These are phyloP conservation scores for Diaporthe humulicola DNA, from an alignment of 2,329 filamentous ascomycete genomes.

Conservation along the genomic window DNA sequence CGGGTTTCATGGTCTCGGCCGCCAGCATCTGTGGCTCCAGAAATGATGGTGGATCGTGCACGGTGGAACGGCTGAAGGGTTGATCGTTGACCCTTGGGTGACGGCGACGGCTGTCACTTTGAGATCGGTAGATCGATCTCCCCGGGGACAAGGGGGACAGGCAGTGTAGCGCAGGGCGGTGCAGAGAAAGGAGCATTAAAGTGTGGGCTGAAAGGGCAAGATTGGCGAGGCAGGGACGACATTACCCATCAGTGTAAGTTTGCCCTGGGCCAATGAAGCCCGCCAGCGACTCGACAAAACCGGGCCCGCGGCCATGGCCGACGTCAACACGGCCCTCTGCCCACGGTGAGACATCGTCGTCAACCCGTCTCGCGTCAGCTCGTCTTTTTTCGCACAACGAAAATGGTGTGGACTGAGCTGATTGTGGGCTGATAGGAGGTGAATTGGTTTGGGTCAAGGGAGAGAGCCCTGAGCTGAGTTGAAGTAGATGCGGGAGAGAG, in stretches of 20 bases:
- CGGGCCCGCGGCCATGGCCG: constrained; percentile 3
- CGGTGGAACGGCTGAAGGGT: background rate
- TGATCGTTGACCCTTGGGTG: background rate
- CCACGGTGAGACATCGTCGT: constrained; percentile 18
- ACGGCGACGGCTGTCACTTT: constrained; percentile 7
- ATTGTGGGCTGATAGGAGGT: background rate
- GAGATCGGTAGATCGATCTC: constrained; percentile 11
- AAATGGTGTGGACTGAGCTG: background rate
- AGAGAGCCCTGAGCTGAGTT: background rate
- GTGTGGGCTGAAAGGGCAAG: constrained; percentile 1
- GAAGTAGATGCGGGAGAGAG: background rate
- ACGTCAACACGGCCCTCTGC: constrained; percentile 11
- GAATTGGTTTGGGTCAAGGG: background rate
- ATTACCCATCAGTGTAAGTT: constrained; percentile 22
- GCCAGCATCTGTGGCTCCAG: background rate
- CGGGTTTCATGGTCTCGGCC: constrained; percentile 1
- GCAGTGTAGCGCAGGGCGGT: background rate
- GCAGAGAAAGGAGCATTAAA: constrained; percentile 23
- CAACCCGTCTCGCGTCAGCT: background rate
- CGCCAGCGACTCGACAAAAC: constrained; percentile 11
- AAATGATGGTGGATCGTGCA: constrained; percentile 13
- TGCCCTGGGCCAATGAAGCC: constrained; percentile 24
- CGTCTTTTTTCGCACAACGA: background rate
- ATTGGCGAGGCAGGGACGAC: background rate
- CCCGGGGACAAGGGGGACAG: background rate